These are phyloP conservation scores for Tetrahymena borealis DNA, from an alignment of 73 alveolate genomes.

Conservation along the genomic window DNA sequence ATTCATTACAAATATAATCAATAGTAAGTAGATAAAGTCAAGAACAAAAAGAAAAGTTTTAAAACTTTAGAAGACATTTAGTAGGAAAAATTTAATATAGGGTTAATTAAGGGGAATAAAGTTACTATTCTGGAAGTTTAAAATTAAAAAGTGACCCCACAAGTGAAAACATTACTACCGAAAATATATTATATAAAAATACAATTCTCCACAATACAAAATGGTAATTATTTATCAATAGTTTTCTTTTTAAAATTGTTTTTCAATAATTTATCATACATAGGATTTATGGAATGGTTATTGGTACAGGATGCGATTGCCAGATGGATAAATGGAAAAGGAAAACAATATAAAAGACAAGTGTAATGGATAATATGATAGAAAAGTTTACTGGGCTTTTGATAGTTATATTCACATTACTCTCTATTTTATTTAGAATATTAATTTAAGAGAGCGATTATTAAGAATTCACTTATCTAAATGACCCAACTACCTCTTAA, in stretches of 20 bases:
- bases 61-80: background rate
- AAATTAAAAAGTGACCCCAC: background rate
- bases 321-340: background rate
- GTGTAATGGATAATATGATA: background rate
- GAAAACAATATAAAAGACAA: background rate
- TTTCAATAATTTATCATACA: background rate
- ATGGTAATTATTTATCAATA: background rate
- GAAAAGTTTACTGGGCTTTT: background rate
- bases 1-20: too few species aligned
- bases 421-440: background rate
- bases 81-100: background rate
- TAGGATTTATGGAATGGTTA: background rate
- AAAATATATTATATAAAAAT: background rate
- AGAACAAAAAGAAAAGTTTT: background rate
- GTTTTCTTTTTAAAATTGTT: background rate
- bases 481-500: background rate
- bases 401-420: background rate
- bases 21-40: background rate
- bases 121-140: background rate
- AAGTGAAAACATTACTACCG: background rate
- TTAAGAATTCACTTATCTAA: background rate
- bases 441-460: background rate
- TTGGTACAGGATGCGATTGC: background rate
- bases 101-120: background rate
- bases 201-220: background rate